Conservation (phyloP, 2,329 filamentous ascomycete genomes). For the Calonectria fujianensis region DNA sequence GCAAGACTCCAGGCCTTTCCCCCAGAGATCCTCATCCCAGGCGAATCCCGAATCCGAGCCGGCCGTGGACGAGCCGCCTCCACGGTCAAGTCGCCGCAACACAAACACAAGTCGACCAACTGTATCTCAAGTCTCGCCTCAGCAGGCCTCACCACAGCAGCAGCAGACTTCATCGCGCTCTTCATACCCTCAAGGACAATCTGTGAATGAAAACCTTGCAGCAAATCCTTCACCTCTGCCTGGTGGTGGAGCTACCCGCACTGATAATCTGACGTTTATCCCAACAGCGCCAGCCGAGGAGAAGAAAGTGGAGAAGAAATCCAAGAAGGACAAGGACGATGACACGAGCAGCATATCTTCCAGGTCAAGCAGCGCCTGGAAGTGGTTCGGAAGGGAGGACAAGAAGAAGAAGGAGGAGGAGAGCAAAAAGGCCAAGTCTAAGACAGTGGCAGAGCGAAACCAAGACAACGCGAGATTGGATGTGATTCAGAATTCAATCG, state of each 20-base stretch:
- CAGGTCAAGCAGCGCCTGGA: constrained; percentile 82
- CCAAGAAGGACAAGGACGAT: constrained; percentile 83
- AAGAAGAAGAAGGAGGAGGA: constrained; percentile 77
- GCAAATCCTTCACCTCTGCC: constrained; percentile 78
- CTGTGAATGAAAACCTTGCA: constrained; percentile 55
- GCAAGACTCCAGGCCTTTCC: constrained; percentile 61
- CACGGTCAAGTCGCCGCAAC: constrained; percentile 62
- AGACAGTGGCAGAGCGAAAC: constrained; percentile 71
- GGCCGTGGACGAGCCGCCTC: constrained; percentile 64
- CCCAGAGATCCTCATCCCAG: constrained; percentile 75
- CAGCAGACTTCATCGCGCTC: constrained; percentile 40
- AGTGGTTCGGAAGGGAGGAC: constrained; percentile 86
- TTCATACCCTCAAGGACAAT: constrained; percentile 53
- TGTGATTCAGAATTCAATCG: constrained; percentile 90
- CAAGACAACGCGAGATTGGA: constrained; percentile 91
- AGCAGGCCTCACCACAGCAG: constrained; percentile 52
- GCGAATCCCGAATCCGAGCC: constrained; percentile 55
- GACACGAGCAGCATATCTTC: constrained; percentile 74
- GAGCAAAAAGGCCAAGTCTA: constrained; percentile 80
- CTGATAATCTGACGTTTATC: constrained; percentile 87
- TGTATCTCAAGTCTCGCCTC: constrained; percentile 48
- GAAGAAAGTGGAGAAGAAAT: constrained; percentile 83
- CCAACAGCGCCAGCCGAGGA: constrained; percentile 83
- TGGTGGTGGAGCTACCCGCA: constrained; percentile 79
- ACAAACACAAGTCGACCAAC: constrained; percentile 43